These are phyloP conservation scores for Candida nemodendra DNA, from an alignment of 805 yeast genomes.

Conservation along the genomic window DNA sequence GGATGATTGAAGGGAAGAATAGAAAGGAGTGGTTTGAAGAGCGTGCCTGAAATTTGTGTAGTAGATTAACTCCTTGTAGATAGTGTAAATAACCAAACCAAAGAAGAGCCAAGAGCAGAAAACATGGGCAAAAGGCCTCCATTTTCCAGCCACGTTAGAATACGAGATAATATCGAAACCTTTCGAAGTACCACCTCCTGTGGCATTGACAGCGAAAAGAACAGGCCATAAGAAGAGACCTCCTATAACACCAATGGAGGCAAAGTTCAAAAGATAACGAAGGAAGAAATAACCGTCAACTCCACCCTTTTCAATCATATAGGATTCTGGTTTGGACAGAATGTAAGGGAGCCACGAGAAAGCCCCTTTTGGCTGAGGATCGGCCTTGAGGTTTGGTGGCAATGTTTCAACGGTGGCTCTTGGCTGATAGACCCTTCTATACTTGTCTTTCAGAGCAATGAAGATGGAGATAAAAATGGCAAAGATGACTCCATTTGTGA, in stretches of 20 bases:
- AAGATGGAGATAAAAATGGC: constrained; percentile 41
- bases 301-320: constrained; percentile 66
- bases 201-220: constrained; percentile 70
- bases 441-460: constrained; percentile 41
- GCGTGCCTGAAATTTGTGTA: constrained; percentile 73
- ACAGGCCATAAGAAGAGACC: constrained; percentile 63
- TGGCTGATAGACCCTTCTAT: constrained; percentile 52
- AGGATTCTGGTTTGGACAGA: constrained; percentile 55
- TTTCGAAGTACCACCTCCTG: constrained; percentile 51
- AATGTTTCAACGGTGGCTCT: constrained; percentile 44
- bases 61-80: constrained; percentile 72
- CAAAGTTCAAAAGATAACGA: constrained; percentile 59
- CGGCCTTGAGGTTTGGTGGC: constrained; percentile 44
- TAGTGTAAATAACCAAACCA: constrained; percentile 60
- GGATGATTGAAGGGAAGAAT: constrained; percentile 66
- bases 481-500: constrained; percentile 43
- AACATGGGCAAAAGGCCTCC: constrained; percentile 71
- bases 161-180: constrained; percentile 69
- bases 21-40: constrained; percentile 67
- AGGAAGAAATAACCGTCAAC: constrained; percentile 76
- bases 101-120: constrained; percentile 74
- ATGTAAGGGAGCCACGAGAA: constrained; percentile 56
- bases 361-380: constrained; percentile 42
- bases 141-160: constrained; percentile 60
- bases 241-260: constrained; percentile 49